Evolutionary conservation across 345 rosid genomes (phyloP).

Genomic region (Bruguiera gymnorhiza): DNA sequence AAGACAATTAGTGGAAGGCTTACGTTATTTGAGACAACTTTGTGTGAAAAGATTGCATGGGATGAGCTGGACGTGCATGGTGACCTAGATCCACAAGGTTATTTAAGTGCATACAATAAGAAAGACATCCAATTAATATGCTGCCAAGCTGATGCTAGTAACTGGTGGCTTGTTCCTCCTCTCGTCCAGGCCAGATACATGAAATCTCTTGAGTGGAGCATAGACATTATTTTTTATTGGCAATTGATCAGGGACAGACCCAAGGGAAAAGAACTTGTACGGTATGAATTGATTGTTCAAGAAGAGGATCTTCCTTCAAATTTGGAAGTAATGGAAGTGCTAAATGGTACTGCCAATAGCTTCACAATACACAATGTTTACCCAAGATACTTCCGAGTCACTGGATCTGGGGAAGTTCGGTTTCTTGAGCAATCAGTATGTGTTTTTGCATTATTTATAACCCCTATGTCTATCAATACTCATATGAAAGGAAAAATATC

Average conservation of each 20-base stretch:
- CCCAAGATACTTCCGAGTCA: conserved; percentile 47
- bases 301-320: conserved; percentile 38
- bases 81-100: conserved; percentile 39
- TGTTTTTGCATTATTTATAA: background rate
- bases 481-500: background rate
- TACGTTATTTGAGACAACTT: conserved; percentile 39
- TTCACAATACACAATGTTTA: conserved; percentile 38
- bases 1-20: conserved; percentile 40
- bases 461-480: background rate
- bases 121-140: conserved; percentile 47
- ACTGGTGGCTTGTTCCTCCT: conserved; percentile 42
- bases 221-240: conserved; percentile 44
- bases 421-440: conserved; percentile 37
- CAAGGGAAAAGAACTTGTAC: conserved; percentile 44
- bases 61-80: conserved; percentile 17
- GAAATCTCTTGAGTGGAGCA: conserved; percentile 28
- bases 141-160: conserved; percentile 50
- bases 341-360: conserved; percentile 36
- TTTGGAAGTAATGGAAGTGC: conserved; percentile 34
- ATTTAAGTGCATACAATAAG: conserved; percentile 32
- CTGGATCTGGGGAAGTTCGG: conserved; percentile 49
- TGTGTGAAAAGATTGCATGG: conserved; percentile 43
- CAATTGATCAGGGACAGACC: conserved; percentile 41
- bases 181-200: conserved; percentile 40
- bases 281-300: conserved; percentile 33